A percentile compares a stretch with the other conserved stretches of the same genome.
Evolutionary conservation across 768 basidiomycete species (phyloP).

Genomic region (Cystoderma amianthinum): DNA sequence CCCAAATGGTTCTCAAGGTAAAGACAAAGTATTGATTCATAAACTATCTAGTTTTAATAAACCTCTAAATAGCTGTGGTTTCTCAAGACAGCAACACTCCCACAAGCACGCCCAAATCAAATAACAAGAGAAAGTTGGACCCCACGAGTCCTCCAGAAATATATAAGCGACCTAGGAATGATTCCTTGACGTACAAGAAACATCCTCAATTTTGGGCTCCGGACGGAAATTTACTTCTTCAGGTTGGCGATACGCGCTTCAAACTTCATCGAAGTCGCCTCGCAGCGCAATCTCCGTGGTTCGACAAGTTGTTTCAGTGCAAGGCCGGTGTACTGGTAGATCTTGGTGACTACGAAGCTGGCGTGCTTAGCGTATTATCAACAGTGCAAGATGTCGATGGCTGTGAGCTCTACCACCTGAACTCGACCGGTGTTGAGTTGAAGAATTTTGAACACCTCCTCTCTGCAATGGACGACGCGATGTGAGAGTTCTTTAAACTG

Average conservation of each 20-base stretch:
- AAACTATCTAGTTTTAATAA: too few species aligned
- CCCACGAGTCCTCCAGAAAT: too few species aligned
- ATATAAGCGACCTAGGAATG: too few species aligned
- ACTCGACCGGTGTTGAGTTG: too few species aligned
- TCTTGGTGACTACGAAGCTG: neutral
- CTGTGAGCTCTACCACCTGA: neutral
- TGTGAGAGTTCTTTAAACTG: neutral
- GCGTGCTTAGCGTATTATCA: neutral
- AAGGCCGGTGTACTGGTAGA: neutral
- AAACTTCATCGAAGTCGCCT: neutral
- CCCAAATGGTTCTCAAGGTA: too few species aligned
- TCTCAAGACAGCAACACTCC: too few species aligned
- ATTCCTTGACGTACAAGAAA: too few species aligned
- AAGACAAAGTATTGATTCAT: too few species aligned
- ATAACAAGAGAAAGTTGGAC: too few species aligned
- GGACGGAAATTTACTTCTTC: neutral
- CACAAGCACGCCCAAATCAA: too few species aligned
- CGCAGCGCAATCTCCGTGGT: neutral
- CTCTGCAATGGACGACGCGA: conserved; percentile 1
- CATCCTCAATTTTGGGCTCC: too few species aligned
- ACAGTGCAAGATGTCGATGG: neutral
- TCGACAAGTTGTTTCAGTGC: neutral
- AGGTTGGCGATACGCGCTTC: neutral
- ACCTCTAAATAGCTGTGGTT: too few species aligned
- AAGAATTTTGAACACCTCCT: conserved; percentile 1